A percentile compares a stretch with the other conserved stretches of the same genome.
These are phyloP conservation scores for Eucalyptus sideroxylon DNA, from an alignment of 345 rosid genomes.

Conservation along the genomic window DNA sequence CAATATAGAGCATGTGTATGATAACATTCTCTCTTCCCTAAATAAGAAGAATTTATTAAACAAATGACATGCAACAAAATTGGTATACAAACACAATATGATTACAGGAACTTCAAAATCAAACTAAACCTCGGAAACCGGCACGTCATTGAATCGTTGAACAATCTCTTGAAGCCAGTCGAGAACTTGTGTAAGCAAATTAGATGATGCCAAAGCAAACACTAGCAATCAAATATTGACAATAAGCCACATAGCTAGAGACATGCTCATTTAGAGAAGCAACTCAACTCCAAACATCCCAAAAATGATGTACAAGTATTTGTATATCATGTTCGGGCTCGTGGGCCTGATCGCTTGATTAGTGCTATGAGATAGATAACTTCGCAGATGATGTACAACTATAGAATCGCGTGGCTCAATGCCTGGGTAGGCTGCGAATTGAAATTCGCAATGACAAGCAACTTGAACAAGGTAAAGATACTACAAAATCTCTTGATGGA, in stretches of 20 bases:
- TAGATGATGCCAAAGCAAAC: neutral
- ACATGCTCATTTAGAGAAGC: neutral
- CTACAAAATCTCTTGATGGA: neutral
- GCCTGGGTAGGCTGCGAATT: rapidly evolving
- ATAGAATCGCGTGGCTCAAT: rapidly evolving
- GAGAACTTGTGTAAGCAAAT: neutral
- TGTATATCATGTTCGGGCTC: rapidly evolving
- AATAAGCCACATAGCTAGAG: neutral
- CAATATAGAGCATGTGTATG: neutral
- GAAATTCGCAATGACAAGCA: rapidly evolving
- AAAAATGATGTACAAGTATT: neutral
- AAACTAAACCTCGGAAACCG: neutral
- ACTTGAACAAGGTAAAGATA: rapidly evolving
- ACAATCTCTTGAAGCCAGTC: neutral
- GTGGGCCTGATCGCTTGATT: rapidly evolving
- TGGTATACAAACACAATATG: neutral
- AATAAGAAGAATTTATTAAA: neutral
- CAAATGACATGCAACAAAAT: neutral
- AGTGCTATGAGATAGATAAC: neutral
- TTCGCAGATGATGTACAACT: neutral
- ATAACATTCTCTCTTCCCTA: neutral
- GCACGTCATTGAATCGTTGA: rapidly evolving
- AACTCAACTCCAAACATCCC: rapidly evolving
- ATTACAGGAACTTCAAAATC: neutral
- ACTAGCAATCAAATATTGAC: neutral